phyloP scores from a whole-genome alignment of 176 grass and related monocot genomes.

The Musa itinerans region DNA sequence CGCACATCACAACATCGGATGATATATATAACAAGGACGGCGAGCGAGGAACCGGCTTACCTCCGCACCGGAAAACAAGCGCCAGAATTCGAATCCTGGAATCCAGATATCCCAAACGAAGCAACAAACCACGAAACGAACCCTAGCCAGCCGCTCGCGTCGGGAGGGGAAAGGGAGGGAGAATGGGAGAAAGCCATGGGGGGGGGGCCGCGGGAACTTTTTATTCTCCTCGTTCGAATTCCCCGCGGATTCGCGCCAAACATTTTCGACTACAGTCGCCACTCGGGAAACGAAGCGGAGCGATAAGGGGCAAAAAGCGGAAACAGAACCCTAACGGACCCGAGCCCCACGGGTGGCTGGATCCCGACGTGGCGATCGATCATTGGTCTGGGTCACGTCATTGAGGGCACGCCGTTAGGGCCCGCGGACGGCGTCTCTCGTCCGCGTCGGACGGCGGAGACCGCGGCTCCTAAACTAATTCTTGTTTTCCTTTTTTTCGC shows the following conservation, averaged over 20 bases:
- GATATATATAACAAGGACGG: not conserved
- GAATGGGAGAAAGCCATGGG: not conserved
- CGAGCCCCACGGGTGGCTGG: not conserved
- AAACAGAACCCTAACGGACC: slow-evolving; percentile 1
- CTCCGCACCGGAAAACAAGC: not conserved
- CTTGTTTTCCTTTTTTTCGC: too few relatives aligned
- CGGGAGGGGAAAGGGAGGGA: not conserved
- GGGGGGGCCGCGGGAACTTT: not conserved
- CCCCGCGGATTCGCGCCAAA: slow-evolving; percentile 3
- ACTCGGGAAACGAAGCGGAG: not conserved
- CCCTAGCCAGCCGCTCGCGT: not conserved
- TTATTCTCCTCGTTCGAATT: not conserved
- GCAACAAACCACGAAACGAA: too few relatives aligned
- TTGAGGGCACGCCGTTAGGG: not conserved
- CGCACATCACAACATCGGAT: not conserved
- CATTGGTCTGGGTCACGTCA: not conserved
- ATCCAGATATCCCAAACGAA: not conserved
- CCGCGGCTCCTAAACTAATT: too few relatives aligned
- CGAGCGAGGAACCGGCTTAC: not conserved
- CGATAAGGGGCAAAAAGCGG: not conserved
- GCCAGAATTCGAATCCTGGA: not conserved
- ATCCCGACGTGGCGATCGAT: not conserved
- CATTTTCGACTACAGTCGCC: not conserved
- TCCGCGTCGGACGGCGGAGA: too few relatives aligned
- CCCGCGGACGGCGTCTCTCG: not conserved